Evolutionary conservation across 1,284 basidiomycete species (phyloP).

Genomic region (Ganoderma boninense): DNA sequence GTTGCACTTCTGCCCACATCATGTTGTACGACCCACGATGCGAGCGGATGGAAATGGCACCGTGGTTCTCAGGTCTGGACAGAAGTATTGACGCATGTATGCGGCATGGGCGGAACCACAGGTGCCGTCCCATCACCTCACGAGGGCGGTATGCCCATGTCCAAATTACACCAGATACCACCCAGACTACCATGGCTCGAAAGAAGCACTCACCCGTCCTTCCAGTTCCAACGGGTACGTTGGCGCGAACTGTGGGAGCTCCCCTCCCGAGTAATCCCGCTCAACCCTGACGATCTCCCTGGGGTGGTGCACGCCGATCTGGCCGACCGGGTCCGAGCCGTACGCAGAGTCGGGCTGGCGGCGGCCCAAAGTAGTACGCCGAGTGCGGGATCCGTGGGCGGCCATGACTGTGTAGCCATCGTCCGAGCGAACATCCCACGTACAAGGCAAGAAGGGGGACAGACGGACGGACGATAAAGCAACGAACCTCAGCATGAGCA

Average conservation of each 20-base stretch:
- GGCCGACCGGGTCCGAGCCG: slow-evolving; percentile 78
- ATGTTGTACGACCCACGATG: background rate
- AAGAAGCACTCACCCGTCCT: slow-evolving; percentile 69
- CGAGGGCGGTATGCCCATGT: background rate
- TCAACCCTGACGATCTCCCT: slow-evolving; percentile 86
- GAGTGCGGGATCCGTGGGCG: slow-evolving; percentile 74
- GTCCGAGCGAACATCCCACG: background rate
- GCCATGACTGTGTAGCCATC: slow-evolving; percentile 1
- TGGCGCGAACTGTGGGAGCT: slow-evolving; percentile 81
- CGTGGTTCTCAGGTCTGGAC: background rate
- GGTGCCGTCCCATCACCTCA: background rate
- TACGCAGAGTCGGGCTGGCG: slow-evolving; percentile 76
- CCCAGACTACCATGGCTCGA: background rate
- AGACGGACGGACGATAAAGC: no score
- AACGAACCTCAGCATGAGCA: background rate
- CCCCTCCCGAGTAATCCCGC: slow-evolving; percentile 83
- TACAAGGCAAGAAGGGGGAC: background rate
- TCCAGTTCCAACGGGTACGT: slow-evolving; percentile 86
- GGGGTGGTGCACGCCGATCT: slow-evolving; percentile 84
- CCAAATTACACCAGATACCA: background rate
- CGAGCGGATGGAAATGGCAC: background rate
- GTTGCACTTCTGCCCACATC: background rate
- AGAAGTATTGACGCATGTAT: background rate
- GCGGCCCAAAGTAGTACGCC: slow-evolving; percentile 85
- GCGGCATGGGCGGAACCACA: background rate